Evolutionary conservation across 2,329 filamentous ascomycete genomes (phyloP), one percentile per base, ranked within the genome.

Genomic region (Teratosphaeriaceae sp.): DNA sequence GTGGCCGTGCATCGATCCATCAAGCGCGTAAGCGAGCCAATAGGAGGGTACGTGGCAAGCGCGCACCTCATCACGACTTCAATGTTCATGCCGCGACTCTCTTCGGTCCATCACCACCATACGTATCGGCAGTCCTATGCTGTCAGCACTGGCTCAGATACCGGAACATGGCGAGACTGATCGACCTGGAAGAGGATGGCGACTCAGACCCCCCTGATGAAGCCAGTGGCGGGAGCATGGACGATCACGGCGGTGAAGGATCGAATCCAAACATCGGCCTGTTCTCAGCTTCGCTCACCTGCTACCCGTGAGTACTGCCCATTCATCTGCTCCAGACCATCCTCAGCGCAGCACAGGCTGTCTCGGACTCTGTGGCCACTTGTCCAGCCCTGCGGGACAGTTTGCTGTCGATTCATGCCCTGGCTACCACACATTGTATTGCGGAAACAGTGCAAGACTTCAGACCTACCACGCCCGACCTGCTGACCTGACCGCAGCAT

Each of bases 201-300:
- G 45, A 45, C 29, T 47, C 48, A 42, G 57, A 60, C 40, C 50
- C 44, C 20, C 36, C 40, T 38, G 34, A 26, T 54, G 36, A 39
- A 34, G 23, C 37, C 19, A 33, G 34, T 43, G 35, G 38, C 43
- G 35, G 45, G 30, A 27, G 9, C 22, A 4, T 19, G 12, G 22
- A 42, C 18, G 31, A 34, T 18, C 24, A 38, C 13, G 21, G 54
- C 34, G 55, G 58, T 34, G 55, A 56, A 39, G 57, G 64, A 48
- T 58, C 58, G 9, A 70, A 72, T 58, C 74, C 68, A 44, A 80
- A 80, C 56, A 65, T 70, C 61, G 79, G 75, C 66, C 67, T 69
- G 56, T 74, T 80, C 67, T 76, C 77, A 50, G 72, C 74, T 61
- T 76, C 77, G 60, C 66, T 83, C 65, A 75, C 75, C 65, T 81